Evolutionary conservation across 176 grass and related monocot species (phyloP).

Genomic region (bread wheat (Triticum aestivum)): IWGSC_CS_RefSeq_v2.1 NC_057808.1:310410365-310410864

Average conservation of each 20-base stretch:
- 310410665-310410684: background rate
- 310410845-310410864: conserved; percentile 65
- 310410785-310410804: conserved; percentile 44
- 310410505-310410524: conserved; percentile 6
- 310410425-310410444: conserved; percentile 89
- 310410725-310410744: background rate
- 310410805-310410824: conserved; percentile 55
- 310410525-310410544: background rate
- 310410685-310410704: background rate
- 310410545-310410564: background rate
- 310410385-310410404: conserved; percentile 70
- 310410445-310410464: conserved; percentile 91
- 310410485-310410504: conserved; percentile 4
- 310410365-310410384: conserved; percentile 88
- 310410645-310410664: background rate
- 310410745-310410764: background rate
- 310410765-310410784: background rate
- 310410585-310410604: background rate
- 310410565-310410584: background rate
- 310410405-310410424: conserved; percentile 95
- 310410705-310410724: background rate
- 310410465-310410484: conserved; percentile 81
- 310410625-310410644: background rate
- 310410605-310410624: background rate
- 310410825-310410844: conserved; percentile 24